phyloP scores from a whole-genome alignment of 108 stramenopile species.

The Parietichytrium sp. region DNA sequence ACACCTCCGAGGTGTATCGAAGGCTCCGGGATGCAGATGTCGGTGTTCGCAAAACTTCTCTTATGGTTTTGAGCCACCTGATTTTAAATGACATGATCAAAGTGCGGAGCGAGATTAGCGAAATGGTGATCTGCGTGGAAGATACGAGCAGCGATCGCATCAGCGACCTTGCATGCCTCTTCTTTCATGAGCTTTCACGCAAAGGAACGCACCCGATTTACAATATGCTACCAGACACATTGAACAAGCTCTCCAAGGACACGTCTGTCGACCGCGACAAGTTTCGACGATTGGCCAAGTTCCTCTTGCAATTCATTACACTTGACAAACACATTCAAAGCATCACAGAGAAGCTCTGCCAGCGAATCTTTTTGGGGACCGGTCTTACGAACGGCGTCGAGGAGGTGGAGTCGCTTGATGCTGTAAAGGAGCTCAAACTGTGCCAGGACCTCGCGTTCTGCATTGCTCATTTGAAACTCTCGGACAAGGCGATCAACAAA shows the following conservation, averaged over 20 bases:
- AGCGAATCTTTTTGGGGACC: conserved; percentile 69
- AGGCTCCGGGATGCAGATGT: conserved; percentile 82
- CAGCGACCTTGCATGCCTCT: conserved; percentile 79
- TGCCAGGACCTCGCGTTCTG: conserved; percentile 87
- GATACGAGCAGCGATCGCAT: conserved; percentile 76
- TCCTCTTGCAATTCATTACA: conserved; percentile 89
- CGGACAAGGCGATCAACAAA: conserved; percentile 77
- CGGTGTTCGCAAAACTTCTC: conserved; percentile 83
- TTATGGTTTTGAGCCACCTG: conserved; percentile 94
- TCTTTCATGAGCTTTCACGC: conserved; percentile 84
- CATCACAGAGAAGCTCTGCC: conserved; percentile 86
- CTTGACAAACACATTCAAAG: conserved; percentile 90
- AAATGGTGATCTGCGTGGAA: conserved; percentile 83
- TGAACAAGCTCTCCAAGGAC: conserved; percentile 77
- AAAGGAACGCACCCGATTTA: conserved; percentile 84
- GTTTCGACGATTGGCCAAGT: conserved; percentile 84
- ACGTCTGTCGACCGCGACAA: background rate
- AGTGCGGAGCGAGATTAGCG: conserved; percentile 86
- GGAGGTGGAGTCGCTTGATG: conserved; percentile 48
- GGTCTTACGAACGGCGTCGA: background rate
- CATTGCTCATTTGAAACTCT: conserved; percentile 81
- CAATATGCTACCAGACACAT: conserved; percentile 95
- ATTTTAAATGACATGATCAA: conserved; percentile 99
- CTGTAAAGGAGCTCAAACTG: conserved; percentile 65
- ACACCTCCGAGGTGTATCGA: conserved; percentile 86